A percentile compares a stretch with the other conserved stretches of the same genome.
Conservation (phyloP, 2,329 filamentous ascomycete genomes). For the Setomelanomma holmii region DNA sequence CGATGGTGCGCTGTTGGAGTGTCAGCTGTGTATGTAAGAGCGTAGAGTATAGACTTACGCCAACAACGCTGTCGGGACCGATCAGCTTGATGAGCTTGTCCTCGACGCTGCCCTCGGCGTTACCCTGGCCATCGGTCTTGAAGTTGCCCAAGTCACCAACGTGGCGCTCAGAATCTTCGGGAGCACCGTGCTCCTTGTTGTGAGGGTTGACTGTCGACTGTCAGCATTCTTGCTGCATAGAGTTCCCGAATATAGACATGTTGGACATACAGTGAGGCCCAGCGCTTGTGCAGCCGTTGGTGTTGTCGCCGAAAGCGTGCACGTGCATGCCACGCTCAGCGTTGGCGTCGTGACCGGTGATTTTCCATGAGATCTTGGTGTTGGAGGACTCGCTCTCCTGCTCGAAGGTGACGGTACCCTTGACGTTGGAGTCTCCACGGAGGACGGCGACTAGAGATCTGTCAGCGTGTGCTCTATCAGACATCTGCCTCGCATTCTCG, state of each 20-base stretch:
- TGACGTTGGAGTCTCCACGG: constrained; percentile 96
- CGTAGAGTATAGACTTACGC: constrained; percentile 63
- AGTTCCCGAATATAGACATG: neutral
- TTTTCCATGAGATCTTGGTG: constrained; percentile 91
- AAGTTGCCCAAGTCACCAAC: constrained; percentile 98
- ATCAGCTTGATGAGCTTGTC: constrained; percentile 95
- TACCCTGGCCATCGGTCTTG: constrained; percentile 91
- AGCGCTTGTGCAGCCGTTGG: constrained; percentile 98
- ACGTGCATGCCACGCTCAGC: constrained; percentile 98
- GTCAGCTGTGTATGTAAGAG: constrained; percentile 18
- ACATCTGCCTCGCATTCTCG: too few relatives aligned
- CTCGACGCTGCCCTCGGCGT: constrained; percentile 77
- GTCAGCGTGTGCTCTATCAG: too few relatives aligned
- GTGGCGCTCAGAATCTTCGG: constrained; percentile 82
- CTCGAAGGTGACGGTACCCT: constrained; percentile 93
- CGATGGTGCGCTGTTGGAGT: constrained; percentile 78
- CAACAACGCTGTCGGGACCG: constrained; percentile 91
- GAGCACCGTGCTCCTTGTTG: constrained; percentile 90
- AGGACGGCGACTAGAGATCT: constrained; percentile 80
- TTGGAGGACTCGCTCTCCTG: constrained; percentile 81
- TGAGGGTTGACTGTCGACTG: constrained; percentile 82
- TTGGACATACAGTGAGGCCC: constrained; percentile 86
- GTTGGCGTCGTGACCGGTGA: constrained; percentile 90
- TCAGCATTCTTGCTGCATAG: constrained; percentile 17
- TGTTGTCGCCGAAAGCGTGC: constrained; percentile 99